Evolutionary conservation across 805 yeast genomes (phyloP).

Genomic region (Wickerhamomyces bisporus): DNA sequence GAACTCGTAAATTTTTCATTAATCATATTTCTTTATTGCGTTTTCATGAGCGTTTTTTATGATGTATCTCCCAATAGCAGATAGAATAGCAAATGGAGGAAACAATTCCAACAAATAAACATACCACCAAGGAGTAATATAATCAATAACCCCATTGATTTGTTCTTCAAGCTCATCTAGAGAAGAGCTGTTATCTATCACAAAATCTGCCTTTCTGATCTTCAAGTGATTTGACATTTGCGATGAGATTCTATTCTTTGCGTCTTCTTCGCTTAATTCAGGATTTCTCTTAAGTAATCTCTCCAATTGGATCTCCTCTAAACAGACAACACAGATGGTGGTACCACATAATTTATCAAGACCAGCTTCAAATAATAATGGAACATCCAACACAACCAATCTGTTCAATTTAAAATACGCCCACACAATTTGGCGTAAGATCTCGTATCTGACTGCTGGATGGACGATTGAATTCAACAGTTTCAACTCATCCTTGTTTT

Average conservation of each 20-base stretch:
- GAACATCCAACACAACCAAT: constrained; percentile 81
- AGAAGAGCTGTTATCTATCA: constrained; percentile 57
- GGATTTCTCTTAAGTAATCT: constrained; percentile 67
- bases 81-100: constrained; percentile 35
- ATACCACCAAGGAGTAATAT: constrained; percentile 33
- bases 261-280: constrained; percentile 59
- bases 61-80: constrained; percentile 9
- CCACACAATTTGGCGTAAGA: constrained; percentile 47
- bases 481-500: constrained; percentile 51
- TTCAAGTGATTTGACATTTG: constrained; percentile 69
- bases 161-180: constrained; percentile 38
- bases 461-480: constrained; percentile 75
- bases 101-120: constrained; percentile 30
- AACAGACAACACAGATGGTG: constrained; percentile 64
- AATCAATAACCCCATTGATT: constrained; percentile 35
- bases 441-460: constrained; percentile 70
- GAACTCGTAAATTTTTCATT: neutral
- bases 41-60: constrained; percentile 6
- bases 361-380: constrained; percentile 78
- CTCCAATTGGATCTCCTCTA: constrained; percentile 48
- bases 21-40: neutral
- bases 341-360: constrained; percentile 68
- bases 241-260: constrained; percentile 61
- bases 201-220: constrained; percentile 53
- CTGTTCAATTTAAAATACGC: constrained; percentile 55